phyloP scores from a whole-genome alignment of 257 asterid species.

The Solanum microdontum region DNA sequence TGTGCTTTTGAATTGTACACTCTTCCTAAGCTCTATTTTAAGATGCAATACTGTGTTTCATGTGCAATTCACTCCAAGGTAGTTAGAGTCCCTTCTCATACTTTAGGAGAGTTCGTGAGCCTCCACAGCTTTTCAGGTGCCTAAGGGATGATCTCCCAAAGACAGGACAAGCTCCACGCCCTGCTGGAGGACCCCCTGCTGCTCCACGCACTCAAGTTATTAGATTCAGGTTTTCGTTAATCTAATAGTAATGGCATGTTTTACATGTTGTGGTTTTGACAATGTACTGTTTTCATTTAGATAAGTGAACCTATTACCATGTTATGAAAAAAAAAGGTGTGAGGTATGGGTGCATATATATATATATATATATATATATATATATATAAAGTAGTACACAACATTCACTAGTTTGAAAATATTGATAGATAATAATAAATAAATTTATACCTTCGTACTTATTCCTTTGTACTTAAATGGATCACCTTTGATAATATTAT shows the following conservation, averaged over 20 bases:
- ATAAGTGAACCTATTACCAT: not conserved
- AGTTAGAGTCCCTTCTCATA: constrained; percentile 55
- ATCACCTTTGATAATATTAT: too few relatives aligned
- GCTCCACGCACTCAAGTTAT: constrained; percentile 29
- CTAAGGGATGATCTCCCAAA: constrained; percentile 67
- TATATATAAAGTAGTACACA: too few relatives aligned
- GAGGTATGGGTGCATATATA: too few relatives aligned
- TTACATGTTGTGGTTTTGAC: not conserved
- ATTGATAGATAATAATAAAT: too few relatives aligned
- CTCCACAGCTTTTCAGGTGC: constrained; percentile 73
- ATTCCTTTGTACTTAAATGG: too few relatives aligned
- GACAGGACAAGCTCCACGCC: constrained; percentile 52
- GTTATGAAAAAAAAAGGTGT: not conserved
- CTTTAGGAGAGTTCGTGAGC: constrained; percentile 66
- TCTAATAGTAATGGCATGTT: not conserved
- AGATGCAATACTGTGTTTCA: constrained; percentile 20
- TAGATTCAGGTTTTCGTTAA: not conserved
- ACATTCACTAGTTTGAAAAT: too few relatives aligned
- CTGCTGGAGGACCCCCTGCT: constrained; percentile 39
- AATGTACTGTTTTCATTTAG: not conserved
- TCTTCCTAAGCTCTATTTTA: constrained; percentile 61
- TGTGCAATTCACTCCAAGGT: constrained; percentile 46
- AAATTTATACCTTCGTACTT: too few relatives aligned
- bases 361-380: too few relatives aligned
- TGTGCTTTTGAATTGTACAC: constrained; percentile 48